These are phyloP conservation scores for Elaeis guineensis DNA, from an alignment of 176 grass and related monocot genomes.

Conservation along the genomic window DNA sequence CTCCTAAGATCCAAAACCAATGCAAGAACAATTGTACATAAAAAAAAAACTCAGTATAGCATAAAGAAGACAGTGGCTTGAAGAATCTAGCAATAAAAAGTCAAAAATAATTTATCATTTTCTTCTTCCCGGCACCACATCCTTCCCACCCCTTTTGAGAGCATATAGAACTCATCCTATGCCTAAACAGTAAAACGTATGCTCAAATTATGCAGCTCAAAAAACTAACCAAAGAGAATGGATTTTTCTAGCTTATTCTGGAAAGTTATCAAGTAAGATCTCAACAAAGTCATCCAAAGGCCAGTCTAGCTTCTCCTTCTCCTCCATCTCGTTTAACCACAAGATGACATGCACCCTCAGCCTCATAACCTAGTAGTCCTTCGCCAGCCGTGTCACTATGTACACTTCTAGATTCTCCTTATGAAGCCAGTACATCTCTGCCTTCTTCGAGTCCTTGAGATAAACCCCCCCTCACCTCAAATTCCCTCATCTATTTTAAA, in stretches of 20 bases:
- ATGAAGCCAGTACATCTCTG: constrained; percentile 92
- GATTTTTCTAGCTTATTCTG: constrained; percentile 39
- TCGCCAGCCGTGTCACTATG: constrained; percentile 82
- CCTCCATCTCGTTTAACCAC: constrained; percentile 93
- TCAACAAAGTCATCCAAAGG: constrained; percentile 87
- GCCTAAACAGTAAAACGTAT: too few relatives aligned
- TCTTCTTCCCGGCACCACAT: constrained; percentile 18
- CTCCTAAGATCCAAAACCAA: constrained; percentile 1
- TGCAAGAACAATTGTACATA: too few relatives aligned
- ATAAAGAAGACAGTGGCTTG: too few relatives aligned
- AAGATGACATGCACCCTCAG: constrained; percentile 94
- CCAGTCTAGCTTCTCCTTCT: constrained; percentile 70
- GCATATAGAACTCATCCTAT: constrained; percentile 11
- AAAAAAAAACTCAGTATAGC: too few relatives aligned
- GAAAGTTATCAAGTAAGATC: constrained; percentile 85
- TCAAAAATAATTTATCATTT: neutral
- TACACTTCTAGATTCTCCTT: constrained; percentile 76
- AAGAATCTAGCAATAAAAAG: too few relatives aligned
- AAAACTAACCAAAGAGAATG: too few relatives aligned
- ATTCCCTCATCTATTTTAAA: constrained; percentile 77
- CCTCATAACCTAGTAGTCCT: constrained; percentile 88
- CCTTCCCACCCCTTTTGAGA: constrained; percentile 27
- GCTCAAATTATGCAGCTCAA: too few relatives aligned
- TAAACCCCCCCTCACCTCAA: constrained; percentile 59
- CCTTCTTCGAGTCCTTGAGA: constrained; percentile 92